Evolutionary conservation across 75 land plant genomes (phyloP).

Genomic region (Cupressus sempervirens): DNA sequence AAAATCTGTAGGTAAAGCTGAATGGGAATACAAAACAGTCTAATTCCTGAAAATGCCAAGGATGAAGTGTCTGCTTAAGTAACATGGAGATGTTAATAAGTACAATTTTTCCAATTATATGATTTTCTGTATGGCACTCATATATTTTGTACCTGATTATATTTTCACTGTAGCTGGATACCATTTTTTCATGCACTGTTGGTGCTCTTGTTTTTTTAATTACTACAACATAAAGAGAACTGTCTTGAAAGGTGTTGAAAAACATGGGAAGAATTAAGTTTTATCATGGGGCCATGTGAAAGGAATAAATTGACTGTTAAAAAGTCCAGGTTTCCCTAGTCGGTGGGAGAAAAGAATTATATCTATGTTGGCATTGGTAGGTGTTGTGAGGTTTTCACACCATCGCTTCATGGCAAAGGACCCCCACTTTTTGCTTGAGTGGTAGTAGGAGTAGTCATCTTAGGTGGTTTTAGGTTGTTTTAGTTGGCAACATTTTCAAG

Average conservation of each 20-base stretch:
- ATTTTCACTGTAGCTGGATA: neutral
- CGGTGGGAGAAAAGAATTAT: neutral
- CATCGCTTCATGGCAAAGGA: no score
- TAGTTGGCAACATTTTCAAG: no score
- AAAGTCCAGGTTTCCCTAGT: neutral
- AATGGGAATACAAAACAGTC: neutral
- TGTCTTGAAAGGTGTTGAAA: neutral
- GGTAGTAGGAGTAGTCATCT: no score
- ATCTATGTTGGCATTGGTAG: neutral
- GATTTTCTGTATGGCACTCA: neutral
- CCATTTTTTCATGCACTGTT: neutral
- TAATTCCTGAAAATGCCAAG: no score
- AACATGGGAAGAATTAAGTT: no score
- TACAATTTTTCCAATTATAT: neutral
- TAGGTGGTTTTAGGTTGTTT: no score
- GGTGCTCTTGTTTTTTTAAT: neutral
- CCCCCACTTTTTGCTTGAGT: no score
- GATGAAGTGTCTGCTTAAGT: neutral
- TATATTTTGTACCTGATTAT: neutral
- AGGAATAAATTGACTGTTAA: no score
- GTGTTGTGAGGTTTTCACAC: neutral
- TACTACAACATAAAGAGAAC: neutral
- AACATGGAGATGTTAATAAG: neutral
- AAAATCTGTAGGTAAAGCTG: neutral
- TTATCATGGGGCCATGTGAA: no score